These are phyloP conservation scores for Leptosphaerulina australis DNA, from an alignment of 2,329 filamentous ascomycete species.

Conservation along the genomic window DNA sequence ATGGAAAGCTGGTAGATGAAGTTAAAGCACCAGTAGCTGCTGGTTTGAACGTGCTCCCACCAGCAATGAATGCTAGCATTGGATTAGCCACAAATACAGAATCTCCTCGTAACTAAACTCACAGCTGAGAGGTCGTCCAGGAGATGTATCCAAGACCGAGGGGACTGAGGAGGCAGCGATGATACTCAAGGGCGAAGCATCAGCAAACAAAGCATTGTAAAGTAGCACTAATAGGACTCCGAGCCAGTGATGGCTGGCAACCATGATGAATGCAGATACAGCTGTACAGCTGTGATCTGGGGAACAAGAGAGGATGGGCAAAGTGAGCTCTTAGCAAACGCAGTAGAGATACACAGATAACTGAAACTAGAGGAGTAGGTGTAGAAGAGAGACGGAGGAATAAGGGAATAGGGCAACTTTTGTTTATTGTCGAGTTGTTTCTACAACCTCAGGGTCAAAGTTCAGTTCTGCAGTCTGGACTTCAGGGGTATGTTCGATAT, in stretches of 20 bases:
- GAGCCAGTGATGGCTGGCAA: background rate
- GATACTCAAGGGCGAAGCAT: background rate
- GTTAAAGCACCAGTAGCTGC: no score
- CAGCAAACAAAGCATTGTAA: background rate
- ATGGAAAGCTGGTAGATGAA: no score
- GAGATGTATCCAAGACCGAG: no score
- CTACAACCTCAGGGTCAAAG: no score
- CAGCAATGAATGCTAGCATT: no score
- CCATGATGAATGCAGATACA: background rate
- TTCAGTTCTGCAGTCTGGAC: no score
- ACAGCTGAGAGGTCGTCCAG: no score
- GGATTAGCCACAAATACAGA: no score
- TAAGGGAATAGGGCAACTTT: background rate
- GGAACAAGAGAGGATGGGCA: background rate
- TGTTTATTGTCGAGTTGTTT: no score
- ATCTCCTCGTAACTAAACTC: no score
- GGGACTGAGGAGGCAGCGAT: background rate
- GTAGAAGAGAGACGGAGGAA: background rate
- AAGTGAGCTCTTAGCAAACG: background rate
- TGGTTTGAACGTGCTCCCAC: no score
- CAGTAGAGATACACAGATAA: background rate
- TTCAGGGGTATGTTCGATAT: background rate
- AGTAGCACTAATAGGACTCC: background rate
- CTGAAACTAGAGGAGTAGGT: no score
- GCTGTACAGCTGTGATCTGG: background rate